A percentile compares a stretch with the other conserved stretches of the same genome.
Evolutionary conservation across 192 early-diverging fungal species (phyloP).

Genomic region (Spizellomyces sp.): DNA sequence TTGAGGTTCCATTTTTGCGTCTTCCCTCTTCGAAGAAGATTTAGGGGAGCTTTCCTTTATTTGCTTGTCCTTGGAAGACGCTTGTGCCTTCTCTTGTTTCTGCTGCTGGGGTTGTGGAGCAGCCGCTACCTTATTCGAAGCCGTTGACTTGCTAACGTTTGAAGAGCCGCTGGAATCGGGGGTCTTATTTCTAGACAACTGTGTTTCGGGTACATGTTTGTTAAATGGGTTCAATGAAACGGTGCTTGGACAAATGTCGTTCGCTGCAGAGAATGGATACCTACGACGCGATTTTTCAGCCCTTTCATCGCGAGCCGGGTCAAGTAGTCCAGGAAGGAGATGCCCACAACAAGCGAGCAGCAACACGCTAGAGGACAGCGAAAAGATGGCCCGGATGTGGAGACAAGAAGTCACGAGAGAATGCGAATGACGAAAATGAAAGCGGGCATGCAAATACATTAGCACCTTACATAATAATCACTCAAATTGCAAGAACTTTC

Average conservation of each 20-base stretch:
- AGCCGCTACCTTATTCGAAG: slow-evolving; percentile 50
- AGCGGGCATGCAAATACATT: too few relatives aligned
- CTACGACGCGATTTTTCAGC: slow-evolving; percentile 55
- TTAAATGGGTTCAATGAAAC: not conserved
- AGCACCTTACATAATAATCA: too few relatives aligned
- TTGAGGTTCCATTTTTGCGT: slow-evolving; percentile 26
- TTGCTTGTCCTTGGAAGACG: slow-evolving; percentile 23
- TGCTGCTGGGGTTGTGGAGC: slow-evolving; percentile 27
- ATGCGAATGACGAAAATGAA: too few relatives aligned
- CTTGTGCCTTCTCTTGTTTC: slow-evolving; percentile 21
- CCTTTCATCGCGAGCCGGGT: slow-evolving; percentile 45
- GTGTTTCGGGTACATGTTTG: not conserved
- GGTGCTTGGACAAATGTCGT: not conserved
- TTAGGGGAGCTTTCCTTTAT: slow-evolving; percentile 27
- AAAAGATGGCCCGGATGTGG: too few relatives aligned
- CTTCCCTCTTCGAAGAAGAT: slow-evolving; percentile 29
- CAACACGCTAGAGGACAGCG: too few relatives aligned
- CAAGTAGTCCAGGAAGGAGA: not conserved
- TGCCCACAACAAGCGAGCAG: too few relatives aligned
- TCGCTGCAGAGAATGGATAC: slow-evolving; percentile 6
- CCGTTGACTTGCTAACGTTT: slow-evolving; percentile 30
- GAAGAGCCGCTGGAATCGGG: slow-evolving; percentile 27
- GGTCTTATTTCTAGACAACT: slow-evolving; percentile 51
- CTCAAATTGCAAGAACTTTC: too few relatives aligned
- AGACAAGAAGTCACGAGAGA: too few relatives aligned